phyloP scores from a whole-genome alignment of 345 rosid genomes.

The Citrus hindsii region DNA sequence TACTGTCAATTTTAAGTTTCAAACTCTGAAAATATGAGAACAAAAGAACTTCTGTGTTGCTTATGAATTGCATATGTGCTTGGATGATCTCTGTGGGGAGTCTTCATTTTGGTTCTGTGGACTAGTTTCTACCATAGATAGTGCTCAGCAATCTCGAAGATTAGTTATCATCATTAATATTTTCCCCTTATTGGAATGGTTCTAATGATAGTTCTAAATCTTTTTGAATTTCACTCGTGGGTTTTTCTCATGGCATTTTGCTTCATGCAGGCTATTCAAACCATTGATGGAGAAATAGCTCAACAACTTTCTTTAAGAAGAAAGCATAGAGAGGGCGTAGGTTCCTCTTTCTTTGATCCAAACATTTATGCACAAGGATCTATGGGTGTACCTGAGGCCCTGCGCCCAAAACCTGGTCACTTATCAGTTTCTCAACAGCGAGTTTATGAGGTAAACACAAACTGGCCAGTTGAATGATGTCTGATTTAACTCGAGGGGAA shows the following conservation, averaged over 20 bases:
- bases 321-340: conserved; percentile 81
- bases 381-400: conserved; percentile 81
- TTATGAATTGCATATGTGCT: neutral
- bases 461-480: conserved; percentile 9
- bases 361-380: conserved; percentile 70
- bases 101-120: neutral
- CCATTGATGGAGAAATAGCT: conserved; percentile 85
- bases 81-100: neutral
- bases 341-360: conserved; percentile 67
- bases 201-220: neutral
- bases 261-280: conserved; percentile 69
- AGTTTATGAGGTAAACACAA: conserved; percentile 76
- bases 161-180: neutral
- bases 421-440: conserved; percentile 84
- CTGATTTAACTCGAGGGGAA: conserved; percentile 8
- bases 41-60: no score
- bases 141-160: neutral
- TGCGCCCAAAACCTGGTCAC: conserved; percentile 94
- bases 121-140: neutral
- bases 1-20: neutral
- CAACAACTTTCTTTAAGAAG: conserved; percentile 75
- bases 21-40: neutral
- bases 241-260: neutral
- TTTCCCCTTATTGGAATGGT: neutral
- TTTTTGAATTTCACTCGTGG: neutral